phyloP scores from a whole-genome alignment of 2,329 filamentous ascomycete genomes.

The Fusarium sp. region DNA sequence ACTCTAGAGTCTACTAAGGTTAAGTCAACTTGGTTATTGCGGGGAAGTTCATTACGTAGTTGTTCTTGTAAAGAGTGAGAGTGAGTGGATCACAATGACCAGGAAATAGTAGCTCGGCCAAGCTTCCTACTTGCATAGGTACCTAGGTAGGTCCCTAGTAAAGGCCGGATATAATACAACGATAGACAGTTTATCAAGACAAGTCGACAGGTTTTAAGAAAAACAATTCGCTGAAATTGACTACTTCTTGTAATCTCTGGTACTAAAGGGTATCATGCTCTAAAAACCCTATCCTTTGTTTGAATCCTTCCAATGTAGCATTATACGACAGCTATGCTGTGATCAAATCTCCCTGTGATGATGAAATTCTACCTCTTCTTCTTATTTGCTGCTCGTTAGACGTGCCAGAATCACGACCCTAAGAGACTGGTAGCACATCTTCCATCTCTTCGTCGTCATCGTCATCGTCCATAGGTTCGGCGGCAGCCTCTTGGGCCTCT shows the following conservation, averaged over 20 bases:
- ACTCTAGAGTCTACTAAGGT: conserved; percentile 10
- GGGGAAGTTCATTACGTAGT: conserved; percentile 42
- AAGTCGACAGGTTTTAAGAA: background rate
- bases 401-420: background rate
- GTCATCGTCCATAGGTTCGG: conserved; percentile 69
- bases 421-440: conserved; percentile 67
- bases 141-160: background rate
- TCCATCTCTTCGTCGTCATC: conserved; percentile 81
- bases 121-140: background rate
- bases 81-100: conserved; percentile 33
- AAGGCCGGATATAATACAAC: background rate
- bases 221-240: conserved; percentile 28
- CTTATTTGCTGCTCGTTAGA: background rate
- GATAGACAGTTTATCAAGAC: background rate
- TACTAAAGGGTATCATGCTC: conserved; percentile 47
- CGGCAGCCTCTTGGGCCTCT: conserved; percentile 64
- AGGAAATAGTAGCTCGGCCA: conserved; percentile 17
- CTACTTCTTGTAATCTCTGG: conserved; percentile 34
- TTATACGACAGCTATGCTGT: conserved; percentile 4
- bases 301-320: conserved; percentile 25
- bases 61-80: conserved; percentile 19
- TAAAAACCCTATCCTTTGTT: conserved; percentile 39
- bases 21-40: conserved; percentile 21
- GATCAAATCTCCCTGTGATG: background rate
- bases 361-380: conserved; percentile 1